phyloP scores from a whole-genome alignment of 2,329 filamentous ascomycete genomes.

The Lachnum nothofagi region DNA sequence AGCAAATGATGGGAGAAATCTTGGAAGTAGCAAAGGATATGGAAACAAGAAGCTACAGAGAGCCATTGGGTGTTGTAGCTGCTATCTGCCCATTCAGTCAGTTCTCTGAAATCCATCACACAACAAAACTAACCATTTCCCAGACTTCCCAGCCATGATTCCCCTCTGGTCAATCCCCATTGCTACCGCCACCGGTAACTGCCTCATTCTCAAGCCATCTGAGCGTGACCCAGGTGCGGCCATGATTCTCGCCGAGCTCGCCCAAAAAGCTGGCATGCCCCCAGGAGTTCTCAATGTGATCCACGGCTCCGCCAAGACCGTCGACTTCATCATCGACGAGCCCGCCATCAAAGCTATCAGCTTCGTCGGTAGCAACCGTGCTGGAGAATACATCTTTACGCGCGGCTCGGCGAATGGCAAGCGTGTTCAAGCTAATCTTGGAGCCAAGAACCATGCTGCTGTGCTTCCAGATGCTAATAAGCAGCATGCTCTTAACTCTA shows the following conservation, averaged over 20 bases:
- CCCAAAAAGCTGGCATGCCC: conserved; percentile 75
- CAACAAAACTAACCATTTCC: conserved; percentile 11
- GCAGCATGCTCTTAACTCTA: conserved; percentile 81
- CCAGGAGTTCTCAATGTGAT: conserved; percentile 78
- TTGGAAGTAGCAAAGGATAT: conserved; percentile 85
- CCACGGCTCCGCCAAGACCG: conserved; percentile 73
- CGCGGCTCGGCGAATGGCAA: conserved; percentile 79
- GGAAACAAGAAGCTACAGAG: conserved; percentile 78
- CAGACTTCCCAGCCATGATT: conserved; percentile 88
- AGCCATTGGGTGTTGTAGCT: conserved; percentile 74
- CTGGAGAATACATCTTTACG: conserved; percentile 79
- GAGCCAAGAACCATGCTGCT: conserved; percentile 83
- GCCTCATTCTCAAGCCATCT: conserved; percentile 77
- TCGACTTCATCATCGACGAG: conserved; percentile 82
- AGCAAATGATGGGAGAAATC: conserved; percentile 76
- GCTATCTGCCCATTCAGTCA: conserved; percentile 83
- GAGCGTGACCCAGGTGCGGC: conserved; percentile 79
- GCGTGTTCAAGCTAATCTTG: conserved; percentile 81
- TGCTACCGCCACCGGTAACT: conserved; percentile 78
- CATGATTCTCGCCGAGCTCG: conserved; percentile 80
- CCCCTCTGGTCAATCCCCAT: conserved; percentile 87
- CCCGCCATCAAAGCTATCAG: conserved; percentile 80
- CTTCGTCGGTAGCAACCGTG: conserved; percentile 84
- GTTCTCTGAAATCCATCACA: conserved; percentile 29
- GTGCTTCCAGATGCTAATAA: conserved; percentile 84